These are phyloP conservation scores for Thalia dealbata DNA, from an alignment of 176 grass and related monocot genomes.

Conservation along the genomic window DNA sequence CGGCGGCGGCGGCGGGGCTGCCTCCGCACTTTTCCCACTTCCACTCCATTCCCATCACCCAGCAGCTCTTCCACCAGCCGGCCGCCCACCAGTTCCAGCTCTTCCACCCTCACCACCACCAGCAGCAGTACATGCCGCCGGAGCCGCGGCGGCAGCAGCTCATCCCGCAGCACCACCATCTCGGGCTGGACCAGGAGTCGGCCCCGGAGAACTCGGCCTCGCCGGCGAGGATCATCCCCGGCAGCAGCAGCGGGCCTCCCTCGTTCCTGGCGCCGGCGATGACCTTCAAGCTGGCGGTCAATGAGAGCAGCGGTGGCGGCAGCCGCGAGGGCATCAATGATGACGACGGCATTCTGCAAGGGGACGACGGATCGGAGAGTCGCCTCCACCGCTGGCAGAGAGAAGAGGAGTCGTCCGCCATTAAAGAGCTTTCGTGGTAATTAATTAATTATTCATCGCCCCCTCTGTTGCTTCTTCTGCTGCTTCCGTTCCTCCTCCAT, in stretches of 20 bases:
- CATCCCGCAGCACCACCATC: slow-evolving; percentile 46
- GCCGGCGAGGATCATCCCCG: slow-evolving; percentile 33
- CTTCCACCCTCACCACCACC: slow-evolving; percentile 28
- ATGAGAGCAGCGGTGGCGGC: slow-evolving; percentile 36
- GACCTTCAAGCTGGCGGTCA: slow-evolving; percentile 76
- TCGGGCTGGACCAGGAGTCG: slow-evolving; percentile 64
- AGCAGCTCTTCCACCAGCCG: slow-evolving; percentile 24
- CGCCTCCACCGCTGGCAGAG: slow-evolving; percentile 43
- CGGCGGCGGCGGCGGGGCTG: not conserved
- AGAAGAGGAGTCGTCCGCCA: slow-evolving; percentile 71
- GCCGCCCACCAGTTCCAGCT: slow-evolving; percentile 18
- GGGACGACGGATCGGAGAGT: slow-evolving; percentile 47
- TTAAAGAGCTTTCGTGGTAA: slow-evolving; percentile 91
- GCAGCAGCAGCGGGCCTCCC: not conserved
- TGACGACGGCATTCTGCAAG: slow-evolving; percentile 44
- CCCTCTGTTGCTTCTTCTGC: too few relatives aligned
- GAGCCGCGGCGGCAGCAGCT: slow-evolving; percentile 17
- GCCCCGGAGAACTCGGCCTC: slow-evolving; percentile 6
- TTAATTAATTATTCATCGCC: not conserved
- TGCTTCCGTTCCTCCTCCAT: not conserved
- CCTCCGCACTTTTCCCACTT: slow-evolving; percentile 5
- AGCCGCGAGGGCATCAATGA: slow-evolving; percentile 48
- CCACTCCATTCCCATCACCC: slow-evolving; percentile 5
- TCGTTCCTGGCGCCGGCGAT: slow-evolving; percentile 57
- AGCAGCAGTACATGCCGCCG: slow-evolving; percentile 24